Percentiles rank a stretch among this genome's conserved stretches.
Evolutionary conservation across 495 filamentous ascomycete species (phyloP).

Genomic region (Penicillium fimorum): DNA sequence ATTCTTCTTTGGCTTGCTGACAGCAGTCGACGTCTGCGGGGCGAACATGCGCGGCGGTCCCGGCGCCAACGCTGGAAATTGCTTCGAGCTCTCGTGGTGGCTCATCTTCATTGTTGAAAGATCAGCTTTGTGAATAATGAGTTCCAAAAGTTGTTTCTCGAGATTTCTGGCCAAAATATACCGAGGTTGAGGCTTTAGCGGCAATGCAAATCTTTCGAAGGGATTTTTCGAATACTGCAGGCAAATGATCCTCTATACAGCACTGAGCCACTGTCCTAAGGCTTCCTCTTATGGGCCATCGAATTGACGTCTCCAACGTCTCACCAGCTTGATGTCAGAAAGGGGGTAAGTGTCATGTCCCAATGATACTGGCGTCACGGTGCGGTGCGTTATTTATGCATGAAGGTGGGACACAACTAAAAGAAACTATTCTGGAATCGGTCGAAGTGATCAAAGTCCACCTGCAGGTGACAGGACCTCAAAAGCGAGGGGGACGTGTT

Average conservation of each 20-base stretch:
- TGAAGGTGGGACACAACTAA: background rate
- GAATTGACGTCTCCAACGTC: slow-evolving; percentile 2
- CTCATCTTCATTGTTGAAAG: slow-evolving; percentile 22
- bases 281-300: background rate
- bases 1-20: slow-evolving; percentile 39
- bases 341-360: slow-evolving; percentile 2
- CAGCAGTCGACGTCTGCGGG: slow-evolving; percentile 17
- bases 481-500: slow-evolving; percentile 8
- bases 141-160: background rate
- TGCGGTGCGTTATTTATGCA: slow-evolving; percentile 10
- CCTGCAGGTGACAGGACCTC: slow-evolving; percentile 17
- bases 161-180: background rate
- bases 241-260: background rate
- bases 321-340: background rate
- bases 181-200: background rate
- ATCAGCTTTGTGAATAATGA: background rate
- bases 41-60: slow-evolving; percentile 28
- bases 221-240: background rate
- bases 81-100: slow-evolving; percentile 24
- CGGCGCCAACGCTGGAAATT: slow-evolving; percentile 34
- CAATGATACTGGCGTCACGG: background rate
- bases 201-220: background rate
- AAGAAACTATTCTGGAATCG: slow-evolving; percentile 8
- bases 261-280: background rate
- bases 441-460: slow-evolving; percentile 8